Conservation (phyloP, 768 basidiomycete genomes). For the Gautieria morchelliformis region DNA sequence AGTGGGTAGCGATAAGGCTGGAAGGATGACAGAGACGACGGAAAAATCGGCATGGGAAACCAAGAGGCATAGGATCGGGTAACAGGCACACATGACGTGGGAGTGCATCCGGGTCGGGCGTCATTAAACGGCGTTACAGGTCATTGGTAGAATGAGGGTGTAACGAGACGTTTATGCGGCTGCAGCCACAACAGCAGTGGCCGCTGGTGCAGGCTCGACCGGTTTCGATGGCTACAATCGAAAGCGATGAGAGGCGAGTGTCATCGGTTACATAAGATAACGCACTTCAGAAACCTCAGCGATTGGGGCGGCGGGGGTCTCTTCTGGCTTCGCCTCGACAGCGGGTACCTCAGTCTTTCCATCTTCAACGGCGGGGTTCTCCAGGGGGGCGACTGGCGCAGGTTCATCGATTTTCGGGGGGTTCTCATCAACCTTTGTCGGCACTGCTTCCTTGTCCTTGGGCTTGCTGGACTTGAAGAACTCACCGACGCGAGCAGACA, state of each 20-base stretch:
- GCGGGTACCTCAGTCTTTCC: slow-evolving; percentile 18
- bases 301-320: slow-evolving; percentile 19
- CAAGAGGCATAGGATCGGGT: slow-evolving; percentile 24
- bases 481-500: slow-evolving; percentile 74
- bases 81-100: neutral
- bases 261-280: slow-evolving; percentile 14
- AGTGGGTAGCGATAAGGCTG: slow-evolving; percentile 14
- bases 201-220: slow-evolving; percentile 33
- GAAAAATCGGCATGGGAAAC: slow-evolving; percentile 12
- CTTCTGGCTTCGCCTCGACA: slow-evolving; percentile 18
- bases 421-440: slow-evolving; percentile 81
- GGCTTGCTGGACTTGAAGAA: slow-evolving; percentile 75
- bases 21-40: neutral
- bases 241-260: neutral
- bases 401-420: slow-evolving; percentile 86
- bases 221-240: slow-evolving; percentile 24
- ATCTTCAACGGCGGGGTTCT: slow-evolving; percentile 53
- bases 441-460: slow-evolving; percentile 43
- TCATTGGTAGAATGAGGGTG: slow-evolving; percentile 1
- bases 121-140: slow-evolving; percentile 4
- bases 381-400: slow-evolving; percentile 71
- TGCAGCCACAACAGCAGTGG: slow-evolving; percentile 64
- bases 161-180: slow-evolving; percentile 49
- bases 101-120: neutral
- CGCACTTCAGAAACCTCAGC: slow-evolving; percentile 16